Percentiles rank a stretch among this genome's conserved stretches.
Evolutionary conservation across 176 grass and related monocot genomes (phyloP).

Genomic region (Luzula sylvatica): DNA sequence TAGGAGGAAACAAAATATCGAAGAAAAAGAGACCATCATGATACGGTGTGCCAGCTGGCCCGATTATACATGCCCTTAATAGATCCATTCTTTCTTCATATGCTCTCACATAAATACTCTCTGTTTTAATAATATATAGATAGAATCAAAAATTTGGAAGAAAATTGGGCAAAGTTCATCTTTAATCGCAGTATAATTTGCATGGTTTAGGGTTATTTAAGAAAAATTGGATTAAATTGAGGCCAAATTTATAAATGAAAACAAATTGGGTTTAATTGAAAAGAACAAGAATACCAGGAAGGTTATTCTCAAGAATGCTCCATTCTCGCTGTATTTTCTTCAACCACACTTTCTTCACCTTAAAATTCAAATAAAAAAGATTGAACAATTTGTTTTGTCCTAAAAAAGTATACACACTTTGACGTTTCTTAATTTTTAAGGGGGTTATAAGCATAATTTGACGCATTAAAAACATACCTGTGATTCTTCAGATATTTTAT

Average conservation of each 20-base stretch:
- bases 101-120: conserved; percentile 81
- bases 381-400: too few relatives aligned
- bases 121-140: conserved; percentile 24
- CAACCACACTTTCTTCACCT: conserved; percentile 78
- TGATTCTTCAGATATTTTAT: conserved; percentile 27
- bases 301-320: conserved; percentile 65
- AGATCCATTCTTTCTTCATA: conserved; percentile 98
- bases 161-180: too few relatives aligned
- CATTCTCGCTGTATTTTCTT: conserved; percentile 92
- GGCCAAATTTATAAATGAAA: too few relatives aligned
- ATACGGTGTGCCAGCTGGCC: conserved; percentile 81
- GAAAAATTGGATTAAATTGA: too few relatives aligned
- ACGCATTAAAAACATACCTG: conserved; percentile 9
- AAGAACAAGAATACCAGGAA: conserved; percentile 40
- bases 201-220: too few relatives aligned
- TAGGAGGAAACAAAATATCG: conserved; percentile 81
- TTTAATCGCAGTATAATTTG: too few relatives aligned
- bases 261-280: not conserved
- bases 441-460: not conserved
- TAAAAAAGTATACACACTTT: too few relatives aligned
- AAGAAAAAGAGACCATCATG: conserved; percentile 96
- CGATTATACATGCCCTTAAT: conserved; percentile 79
- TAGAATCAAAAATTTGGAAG: conserved; percentile 9
- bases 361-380: conserved; percentile 17
- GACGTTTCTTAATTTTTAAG: not conserved